Percentiles rank a stretch among this genome's conserved stretches.
Evolutionary conservation across 192 early-diverging fungal genomes (phyloP).

Genomic region (Linnemannia schmuckeri): DNA sequence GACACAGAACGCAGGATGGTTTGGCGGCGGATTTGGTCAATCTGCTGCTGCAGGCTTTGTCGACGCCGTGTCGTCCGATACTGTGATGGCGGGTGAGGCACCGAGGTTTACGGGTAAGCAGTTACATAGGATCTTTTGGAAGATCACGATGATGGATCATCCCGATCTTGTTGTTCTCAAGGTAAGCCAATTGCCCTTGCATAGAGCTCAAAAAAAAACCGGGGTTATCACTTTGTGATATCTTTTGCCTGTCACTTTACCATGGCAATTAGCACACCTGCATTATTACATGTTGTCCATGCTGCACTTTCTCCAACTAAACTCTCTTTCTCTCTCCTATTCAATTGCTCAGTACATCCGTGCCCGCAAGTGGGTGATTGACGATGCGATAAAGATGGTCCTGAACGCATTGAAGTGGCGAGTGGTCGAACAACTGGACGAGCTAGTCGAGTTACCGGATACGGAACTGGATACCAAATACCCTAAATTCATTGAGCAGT

Average conservation of each 20-base stretch:
- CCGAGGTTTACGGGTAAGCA: conserved; percentile 12
- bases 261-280: not conserved
- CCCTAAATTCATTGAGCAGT: conserved; percentile 57
- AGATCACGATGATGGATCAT: conserved; percentile 21
- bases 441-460: conserved; percentile 62
- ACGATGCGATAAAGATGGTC: conserved; percentile 82
- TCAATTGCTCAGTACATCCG: conserved; percentile 71
- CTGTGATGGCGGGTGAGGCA: not conserved
- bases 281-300: no score
- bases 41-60: not conserved
- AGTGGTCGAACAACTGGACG: conserved; percentile 66
- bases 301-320: no score
- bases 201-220: not conserved
- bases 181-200: not conserved
- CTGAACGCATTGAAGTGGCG: conserved; percentile 82
- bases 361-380: conserved; percentile 91
- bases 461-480: conserved; percentile 57
- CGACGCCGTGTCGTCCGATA: not conserved
- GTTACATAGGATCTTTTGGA: conserved; percentile 7
- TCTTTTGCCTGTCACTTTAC: not conserved
- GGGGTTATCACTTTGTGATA: not conserved
- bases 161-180: conserved; percentile 21
- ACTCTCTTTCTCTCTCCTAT: not conserved
- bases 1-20: conserved; percentile 5
- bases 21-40: not conserved